Percentiles rank a stretch among this genome's conserved stretches.
phyloP scores from a whole-genome alignment of 2,329 filamentous ascomycete genomes.

The Furcasterigmium sp. region DNA sequence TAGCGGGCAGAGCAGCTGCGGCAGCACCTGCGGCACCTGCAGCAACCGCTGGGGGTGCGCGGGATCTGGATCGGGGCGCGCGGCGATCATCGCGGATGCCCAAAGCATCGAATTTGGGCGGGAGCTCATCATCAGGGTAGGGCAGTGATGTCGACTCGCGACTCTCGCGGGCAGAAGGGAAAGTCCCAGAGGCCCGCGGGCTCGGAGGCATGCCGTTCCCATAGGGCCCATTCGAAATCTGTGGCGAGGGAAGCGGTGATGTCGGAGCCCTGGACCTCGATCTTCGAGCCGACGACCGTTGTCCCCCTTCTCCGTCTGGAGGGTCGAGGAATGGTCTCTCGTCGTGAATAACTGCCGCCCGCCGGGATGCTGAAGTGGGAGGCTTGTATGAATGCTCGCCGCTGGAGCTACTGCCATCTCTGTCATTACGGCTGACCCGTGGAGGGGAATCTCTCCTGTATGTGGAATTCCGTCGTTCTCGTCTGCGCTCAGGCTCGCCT shows the following conservation, averaged over 20 bases:
- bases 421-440: constrained; percentile 7
- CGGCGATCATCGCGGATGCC: constrained; percentile 7
- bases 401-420: constrained; percentile 31
- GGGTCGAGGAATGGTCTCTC: constrained; percentile 16
- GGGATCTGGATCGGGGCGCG: constrained; percentile 15
- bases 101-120: constrained; percentile 13
- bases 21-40: background rate
- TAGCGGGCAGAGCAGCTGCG: constrained; percentile 10
- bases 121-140: constrained; percentile 20
- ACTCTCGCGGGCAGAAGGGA: constrained; percentile 15
- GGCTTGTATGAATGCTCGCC: constrained; percentile 29
- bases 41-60: constrained; percentile 13
- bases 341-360: constrained; percentile 29
- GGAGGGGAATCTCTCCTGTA: constrained; percentile 18
- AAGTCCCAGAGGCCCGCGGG: constrained; percentile 22
- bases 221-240: constrained; percentile 9
- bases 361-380: constrained; percentile 20
- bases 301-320: constrained; percentile 13
- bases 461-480: constrained; percentile 19
- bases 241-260: constrained; percentile 25
- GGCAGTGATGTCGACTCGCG: constrained; percentile 16
- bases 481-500: constrained; percentile 16
- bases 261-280: constrained; percentile 29
- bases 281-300: constrained; percentile 6
- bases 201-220: constrained; percentile 7